These are phyloP conservation scores for Rhodotorula taiwanensis DNA, from an alignment of 768 basidiomycete genomes.

Conservation along the genomic window DNA sequence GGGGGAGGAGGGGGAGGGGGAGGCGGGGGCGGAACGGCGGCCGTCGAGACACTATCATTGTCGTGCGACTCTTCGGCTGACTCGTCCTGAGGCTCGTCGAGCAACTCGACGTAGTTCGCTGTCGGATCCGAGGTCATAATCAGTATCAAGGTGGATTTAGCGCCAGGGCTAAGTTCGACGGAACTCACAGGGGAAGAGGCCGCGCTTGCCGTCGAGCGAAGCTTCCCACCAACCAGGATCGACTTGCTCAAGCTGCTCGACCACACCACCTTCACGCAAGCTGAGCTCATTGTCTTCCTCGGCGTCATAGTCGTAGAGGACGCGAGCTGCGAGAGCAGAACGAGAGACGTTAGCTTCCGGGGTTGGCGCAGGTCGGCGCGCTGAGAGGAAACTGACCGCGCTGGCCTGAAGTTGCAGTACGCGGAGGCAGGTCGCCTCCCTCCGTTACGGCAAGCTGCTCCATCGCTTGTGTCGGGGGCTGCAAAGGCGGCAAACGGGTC, in stretches of 20 bases:
- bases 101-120: slow-evolving; percentile 82
- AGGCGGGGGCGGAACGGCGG: neutral
- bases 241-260: slow-evolving; percentile 73
- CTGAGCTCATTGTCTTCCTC: slow-evolving; percentile 80
- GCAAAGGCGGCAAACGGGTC: neutral
- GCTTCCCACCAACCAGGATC: slow-evolving; percentile 92
- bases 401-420: slow-evolving; percentile 11
- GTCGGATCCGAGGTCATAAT: neutral
- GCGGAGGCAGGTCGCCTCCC: slow-evolving; percentile 11
- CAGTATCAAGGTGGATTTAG: no score
- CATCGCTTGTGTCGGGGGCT: neutral
- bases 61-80: slow-evolving; percentile 29
- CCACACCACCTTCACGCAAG: slow-evolving; percentile 69
- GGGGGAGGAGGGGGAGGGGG: slow-evolving; percentile 8
- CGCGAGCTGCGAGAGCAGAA: slow-evolving; percentile 59
- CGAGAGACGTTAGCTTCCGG: no score
- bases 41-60: no score
- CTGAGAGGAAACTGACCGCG: slow-evolving; percentile 9
- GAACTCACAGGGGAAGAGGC: slow-evolving; percentile 71
- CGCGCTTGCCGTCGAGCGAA: slow-evolving; percentile 59
- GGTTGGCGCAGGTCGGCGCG: neutral
- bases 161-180: neutral
- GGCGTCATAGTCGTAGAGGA: slow-evolving; percentile 73
- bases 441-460: neutral
- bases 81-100: slow-evolving; percentile 47